Conservation (phyloP, 163 green algal species). For the Trebouxiophyceae sp. region DNA sequence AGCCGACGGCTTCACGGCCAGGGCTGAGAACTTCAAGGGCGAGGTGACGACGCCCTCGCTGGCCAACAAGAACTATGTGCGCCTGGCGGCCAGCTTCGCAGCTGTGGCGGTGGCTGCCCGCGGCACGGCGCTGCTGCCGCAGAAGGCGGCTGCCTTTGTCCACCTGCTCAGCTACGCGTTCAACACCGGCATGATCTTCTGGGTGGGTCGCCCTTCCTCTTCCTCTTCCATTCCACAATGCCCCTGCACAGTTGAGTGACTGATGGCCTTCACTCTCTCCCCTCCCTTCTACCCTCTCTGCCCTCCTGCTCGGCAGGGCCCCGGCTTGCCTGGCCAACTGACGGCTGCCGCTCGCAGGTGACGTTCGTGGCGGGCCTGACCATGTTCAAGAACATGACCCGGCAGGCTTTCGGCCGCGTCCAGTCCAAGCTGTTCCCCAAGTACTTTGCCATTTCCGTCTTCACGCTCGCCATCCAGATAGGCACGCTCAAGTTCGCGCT, state of each 20-base stretch:
- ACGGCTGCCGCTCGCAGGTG: not conserved
- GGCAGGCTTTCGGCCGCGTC: constrained; percentile 52
- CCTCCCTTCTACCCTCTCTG: no score
- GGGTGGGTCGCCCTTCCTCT: constrained; percentile 11
- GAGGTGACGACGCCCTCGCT: not conserved
- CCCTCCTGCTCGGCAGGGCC: no score
- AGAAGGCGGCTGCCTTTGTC: constrained; percentile 19
- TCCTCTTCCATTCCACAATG: no score
- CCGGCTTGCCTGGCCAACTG: no score
- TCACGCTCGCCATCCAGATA: constrained; percentile 31
- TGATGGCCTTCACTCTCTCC: no score
- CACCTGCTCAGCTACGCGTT: constrained; percentile 34
- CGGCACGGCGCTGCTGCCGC: not conserved
- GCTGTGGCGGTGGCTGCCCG: not conserved
- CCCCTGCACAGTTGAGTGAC: no score
- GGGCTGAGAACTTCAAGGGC: not conserved
- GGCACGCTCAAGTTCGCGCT: constrained; percentile 21
- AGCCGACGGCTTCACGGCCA: no score
- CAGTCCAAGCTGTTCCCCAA: constrained; percentile 38
- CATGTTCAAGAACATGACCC: constrained; percentile 59
- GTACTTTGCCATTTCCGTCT: constrained; percentile 44
- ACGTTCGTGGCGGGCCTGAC: constrained; percentile 30
- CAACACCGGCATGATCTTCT: constrained; percentile 35
- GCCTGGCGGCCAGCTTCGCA: not conserved
- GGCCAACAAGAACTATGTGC: not conserved